Evolutionary conservation across 768 basidiomycete species (phyloP), one percentile per base, ranked within the genome.

Genomic region (Leccinum rimulosum): DNA sequence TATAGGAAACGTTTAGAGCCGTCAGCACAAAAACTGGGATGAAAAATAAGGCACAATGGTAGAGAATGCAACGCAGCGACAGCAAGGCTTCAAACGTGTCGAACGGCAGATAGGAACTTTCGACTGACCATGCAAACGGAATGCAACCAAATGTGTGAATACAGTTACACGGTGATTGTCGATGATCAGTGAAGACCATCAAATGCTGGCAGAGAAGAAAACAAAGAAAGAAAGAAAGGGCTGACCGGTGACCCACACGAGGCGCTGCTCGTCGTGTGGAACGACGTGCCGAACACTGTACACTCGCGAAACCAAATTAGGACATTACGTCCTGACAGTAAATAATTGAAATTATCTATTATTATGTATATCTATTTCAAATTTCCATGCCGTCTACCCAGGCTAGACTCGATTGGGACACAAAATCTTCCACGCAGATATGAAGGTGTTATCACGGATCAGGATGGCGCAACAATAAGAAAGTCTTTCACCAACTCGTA

Each of bases 401-500:
- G 30, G 61, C 53, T 40, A 56, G 25, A 19, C 27, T 30, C 11
- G 5, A 19, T 22, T 15, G 22, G 30, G n/a, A 27, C 17, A 54
- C 33, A 50, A 7, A 33, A 33, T 12, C 47, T 54, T 27, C 15
- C 58, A 31, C 22, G 12, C 33, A 58, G 28, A 2, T 45, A 33
- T 45, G 19, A 50, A 27, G 19, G 27, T 11, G 45, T 27, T 58
- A 35, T 36, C 35, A 30, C 28, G 30, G 27, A 50, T 52, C 58
- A 50, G 54, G 59, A 66, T 2, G 56, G 27, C 57, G 76, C 69
- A 56, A 83, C 58, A 36, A 45, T 12, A 45, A 87, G 75, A 35
- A 79, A 59, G 25, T 82, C 81, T 60, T 79, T 82, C 60, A 82
- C 80, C 64, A 90, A 68, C 74, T 93, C 91, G 73, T 93, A 92